These are phyloP conservation scores for Claviceps spartinae DNA, from an alignment of 2,329 filamentous ascomycete genomes.

Conservation along the genomic window DNA sequence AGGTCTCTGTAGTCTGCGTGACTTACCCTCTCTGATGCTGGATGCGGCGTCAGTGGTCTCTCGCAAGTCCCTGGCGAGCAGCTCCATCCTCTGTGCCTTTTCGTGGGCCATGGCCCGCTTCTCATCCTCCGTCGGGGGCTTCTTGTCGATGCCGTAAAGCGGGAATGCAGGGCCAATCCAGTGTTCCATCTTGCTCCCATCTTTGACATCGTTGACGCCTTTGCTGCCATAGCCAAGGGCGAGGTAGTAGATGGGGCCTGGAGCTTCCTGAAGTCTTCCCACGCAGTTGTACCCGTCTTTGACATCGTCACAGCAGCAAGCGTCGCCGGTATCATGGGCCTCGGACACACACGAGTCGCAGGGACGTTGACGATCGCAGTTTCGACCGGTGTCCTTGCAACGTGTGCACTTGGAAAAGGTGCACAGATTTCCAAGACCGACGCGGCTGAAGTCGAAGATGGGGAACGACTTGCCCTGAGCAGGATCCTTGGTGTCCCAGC, in stretches of 20 bases:
- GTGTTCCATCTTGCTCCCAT: slow-evolving; percentile 12
- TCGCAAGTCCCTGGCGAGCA: not conserved
- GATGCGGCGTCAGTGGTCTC: not conserved
- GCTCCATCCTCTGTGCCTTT: not conserved
- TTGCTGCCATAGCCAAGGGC: slow-evolving; percentile 16
- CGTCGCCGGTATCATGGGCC: not conserved
- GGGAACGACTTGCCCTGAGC: slow-evolving; percentile 7
- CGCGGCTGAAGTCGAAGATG: slow-evolving; percentile 16
- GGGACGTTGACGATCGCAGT: slow-evolving; percentile 24
- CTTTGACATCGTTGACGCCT: slow-evolving; percentile 16
- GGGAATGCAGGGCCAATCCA: slow-evolving; percentile 13
- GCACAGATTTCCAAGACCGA: slow-evolving; percentile 18
- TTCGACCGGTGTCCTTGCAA: slow-evolving; percentile 11
- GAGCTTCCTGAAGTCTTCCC: slow-evolving; percentile 5
- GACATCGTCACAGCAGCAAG: slow-evolving; percentile 5
- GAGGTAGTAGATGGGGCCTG: slow-evolving; percentile 22
- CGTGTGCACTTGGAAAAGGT: slow-evolving; percentile 14
- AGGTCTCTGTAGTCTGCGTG: too few species aligned
- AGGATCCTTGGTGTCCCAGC: slow-evolving; percentile 4
- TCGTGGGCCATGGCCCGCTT: not conserved
- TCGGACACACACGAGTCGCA: slow-evolving; percentile 20
- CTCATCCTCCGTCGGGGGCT: not conserved
- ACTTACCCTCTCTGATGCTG: not conserved
- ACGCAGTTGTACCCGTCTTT: slow-evolving; percentile 9
- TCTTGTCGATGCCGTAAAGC: slow-evolving; percentile 8